A percentile compares a stretch with the other conserved stretches of the same genome.
phyloP scores from a whole-genome alignment of 257 asterid genomes.

The Jacaranda copaia region DNA sequence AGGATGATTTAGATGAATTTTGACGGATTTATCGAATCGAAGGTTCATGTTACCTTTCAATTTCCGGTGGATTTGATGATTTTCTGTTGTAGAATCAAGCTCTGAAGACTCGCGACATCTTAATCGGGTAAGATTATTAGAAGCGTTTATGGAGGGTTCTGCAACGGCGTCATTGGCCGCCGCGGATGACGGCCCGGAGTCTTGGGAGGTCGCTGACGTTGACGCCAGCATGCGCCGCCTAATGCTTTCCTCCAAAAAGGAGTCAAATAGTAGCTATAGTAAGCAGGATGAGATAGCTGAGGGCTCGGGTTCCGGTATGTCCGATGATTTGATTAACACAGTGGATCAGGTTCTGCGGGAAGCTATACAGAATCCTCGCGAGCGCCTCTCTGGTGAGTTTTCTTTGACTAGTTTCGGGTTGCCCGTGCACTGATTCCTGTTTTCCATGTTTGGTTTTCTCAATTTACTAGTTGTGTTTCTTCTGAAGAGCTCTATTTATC shows the following conservation, averaged over 20 bases:
- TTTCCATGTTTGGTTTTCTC: not conserved
- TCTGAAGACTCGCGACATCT: slow-evolving; percentile 39
- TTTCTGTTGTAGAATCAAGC: slow-evolving; percentile 31
- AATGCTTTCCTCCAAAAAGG: slow-evolving; percentile 71
- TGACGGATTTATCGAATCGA: slow-evolving; percentile 37
- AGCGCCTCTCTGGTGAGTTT: slow-evolving; percentile 89
- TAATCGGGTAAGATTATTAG: slow-evolving; percentile 36
- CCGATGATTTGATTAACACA: slow-evolving; percentile 71
- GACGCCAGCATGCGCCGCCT: slow-evolving; percentile 87
- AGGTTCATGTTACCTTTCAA: slow-evolving; percentile 28
- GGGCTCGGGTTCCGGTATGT: slow-evolving; percentile 39
- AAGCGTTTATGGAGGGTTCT: slow-evolving; percentile 74
- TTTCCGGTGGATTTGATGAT: slow-evolving; percentile 64
- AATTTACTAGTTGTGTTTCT: not conserved
- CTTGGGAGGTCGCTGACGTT: slow-evolving; percentile 99
- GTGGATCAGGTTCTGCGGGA: slow-evolving; percentile 97
- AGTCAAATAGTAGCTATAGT: slow-evolving; percentile 40
- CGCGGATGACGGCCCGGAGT: slow-evolving; percentile 86
- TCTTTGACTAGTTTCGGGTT: not conserved
- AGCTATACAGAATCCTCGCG: slow-evolving; percentile 98
- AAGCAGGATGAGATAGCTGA: slow-evolving; percentile 55
- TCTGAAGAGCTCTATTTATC: slow-evolving; percentile 8
- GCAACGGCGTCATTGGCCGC: slow-evolving; percentile 59
- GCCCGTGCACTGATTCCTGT: not conserved
- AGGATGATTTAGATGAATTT: slow-evolving; percentile 50